Percentiles rank a stretch among this genome's conserved stretches.
Evolutionary conservation across 2,329 filamentous ascomycete species (phyloP).

Genomic region (Colletotrichum falcatum): DNA sequence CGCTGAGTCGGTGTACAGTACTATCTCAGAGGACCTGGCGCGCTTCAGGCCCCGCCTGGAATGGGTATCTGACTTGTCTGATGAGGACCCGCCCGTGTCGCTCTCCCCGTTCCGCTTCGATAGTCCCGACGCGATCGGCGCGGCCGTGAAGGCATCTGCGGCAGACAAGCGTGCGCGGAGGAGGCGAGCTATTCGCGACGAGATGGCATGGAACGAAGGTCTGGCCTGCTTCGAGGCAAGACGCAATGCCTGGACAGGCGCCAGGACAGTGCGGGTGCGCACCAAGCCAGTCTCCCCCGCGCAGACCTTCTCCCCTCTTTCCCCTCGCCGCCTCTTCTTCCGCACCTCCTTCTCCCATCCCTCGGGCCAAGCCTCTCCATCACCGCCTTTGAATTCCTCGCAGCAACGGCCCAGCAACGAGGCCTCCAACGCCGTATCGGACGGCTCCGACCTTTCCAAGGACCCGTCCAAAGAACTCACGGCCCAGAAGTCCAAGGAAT

Average conservation of each 20-base stretch:
- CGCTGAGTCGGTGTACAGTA: slow-evolving; percentile 66
- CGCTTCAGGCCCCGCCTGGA: slow-evolving; percentile 65
- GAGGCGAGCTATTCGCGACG: slow-evolving; percentile 69
- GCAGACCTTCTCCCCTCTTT: slow-evolving; percentile 58
- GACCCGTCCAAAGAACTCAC: slow-evolving; percentile 50
- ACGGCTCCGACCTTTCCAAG: slow-evolving; percentile 56
- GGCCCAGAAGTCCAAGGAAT: slow-evolving; percentile 50
- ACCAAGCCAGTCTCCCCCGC: slow-evolving; percentile 57
- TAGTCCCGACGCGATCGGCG: slow-evolving; percentile 60
- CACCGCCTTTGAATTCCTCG: slow-evolving; percentile 39
- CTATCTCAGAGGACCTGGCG: slow-evolving; percentile 66
- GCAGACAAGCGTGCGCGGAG: slow-evolving; percentile 66
- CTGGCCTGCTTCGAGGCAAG: slow-evolving; percentile 82
- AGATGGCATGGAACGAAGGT: slow-evolving; percentile 83
- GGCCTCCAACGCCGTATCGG: slow-evolving; percentile 54
- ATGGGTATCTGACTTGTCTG: slow-evolving; percentile 69
- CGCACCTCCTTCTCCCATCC: slow-evolving; percentile 59
- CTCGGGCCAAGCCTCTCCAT: slow-evolving; percentile 46
- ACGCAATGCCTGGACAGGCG: slow-evolving; percentile 88
- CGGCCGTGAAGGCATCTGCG: slow-evolving; percentile 54
- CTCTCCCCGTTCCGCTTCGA: slow-evolving; percentile 65
- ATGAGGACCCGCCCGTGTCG: slow-evolving; percentile 55
- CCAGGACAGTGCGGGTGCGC: slow-evolving; percentile 68
- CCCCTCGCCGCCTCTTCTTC: slow-evolving; percentile 64
- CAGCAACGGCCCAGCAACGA: slow-evolving; percentile 46